Evolutionary conservation across 2,329 filamentous ascomycete genomes (phyloP), one percentile per base, ranked within the genome.

Genomic region (Fusarium sp.): DNA sequence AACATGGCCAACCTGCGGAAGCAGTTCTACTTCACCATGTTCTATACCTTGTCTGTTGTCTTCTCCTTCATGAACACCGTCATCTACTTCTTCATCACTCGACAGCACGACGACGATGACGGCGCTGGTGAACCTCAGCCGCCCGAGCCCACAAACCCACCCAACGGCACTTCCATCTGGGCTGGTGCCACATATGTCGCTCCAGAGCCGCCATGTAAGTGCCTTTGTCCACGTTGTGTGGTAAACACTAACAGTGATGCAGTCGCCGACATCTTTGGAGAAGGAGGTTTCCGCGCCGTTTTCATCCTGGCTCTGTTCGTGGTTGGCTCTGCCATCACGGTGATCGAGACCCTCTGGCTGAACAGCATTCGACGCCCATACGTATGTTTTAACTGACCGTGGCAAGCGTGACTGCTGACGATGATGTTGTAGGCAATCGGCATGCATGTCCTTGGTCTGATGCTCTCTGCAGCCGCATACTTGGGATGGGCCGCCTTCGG

Each of bases 301-400:
- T 79, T 80, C 62, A 78, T 86, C 48, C 70, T 86, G 72, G 86
- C 85, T 52, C 66, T 87, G 44, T 85, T 83, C 73, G 79, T 75
- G 9, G 75, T 84, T 59, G 81, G 82, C 3, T 81, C 84, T 5
- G 51, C 81, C 34, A 77, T 86, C 64, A 85, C 83, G 67, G 66
- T 82, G 9, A 60, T 83, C 34, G 86, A 88, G 78, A 81, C 84
- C 1, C 60, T 85, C 36, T 78, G 81, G 60, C 79, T 88, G 78
- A 88, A 88, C 76, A 87, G 85, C 73, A 86, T 88, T 78, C 85
- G 84, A 70, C 82, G 84, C 54, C 85, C 82, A 54, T 80, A 79
- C 50, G 86, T 87, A 74, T 74, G 83, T 76, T 12, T 27, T 15
- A 12, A 6, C 27, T n/a, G 31, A 8, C 10, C 6, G 2, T 3